Conservation (phyloP, 306 rosid genomes). For the Casuarina cunninghamiana region DNA sequence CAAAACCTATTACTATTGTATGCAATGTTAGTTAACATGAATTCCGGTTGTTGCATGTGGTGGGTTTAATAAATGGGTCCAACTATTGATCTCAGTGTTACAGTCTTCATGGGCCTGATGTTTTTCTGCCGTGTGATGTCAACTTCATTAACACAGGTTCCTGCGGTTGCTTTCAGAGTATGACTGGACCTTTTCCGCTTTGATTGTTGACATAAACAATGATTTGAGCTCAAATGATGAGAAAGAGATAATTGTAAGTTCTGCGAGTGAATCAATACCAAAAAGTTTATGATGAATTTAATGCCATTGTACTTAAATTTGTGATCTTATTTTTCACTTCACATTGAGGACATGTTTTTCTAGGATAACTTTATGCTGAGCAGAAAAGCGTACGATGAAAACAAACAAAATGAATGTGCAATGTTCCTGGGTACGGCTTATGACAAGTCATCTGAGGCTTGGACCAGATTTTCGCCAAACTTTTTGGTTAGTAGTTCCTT, state of each 20-base stretch:
- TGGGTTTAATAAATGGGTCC: neutral
- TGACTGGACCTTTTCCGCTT: conserved; percentile 81
- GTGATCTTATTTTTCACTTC: neutral
- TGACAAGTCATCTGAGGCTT: conserved; percentile 81
- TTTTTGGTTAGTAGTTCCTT: conserved; percentile 46
- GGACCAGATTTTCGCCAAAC: conserved; percentile 82
- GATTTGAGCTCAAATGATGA: conserved; percentile 51
- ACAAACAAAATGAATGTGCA: conserved; percentile 41
- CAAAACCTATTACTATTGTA: neutral
- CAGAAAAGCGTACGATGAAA: conserved; percentile 62
- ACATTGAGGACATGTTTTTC: conserved; percentile 22
- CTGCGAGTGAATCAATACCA: conserved; percentile 9
- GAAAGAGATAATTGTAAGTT: conserved; percentile 81
- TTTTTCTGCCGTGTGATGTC: conserved; percentile 10
- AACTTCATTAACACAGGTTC: conserved; percentile 59
- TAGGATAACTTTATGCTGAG: conserved; percentile 67
- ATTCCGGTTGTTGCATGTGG: neutral
- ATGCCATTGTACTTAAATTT: conserved; percentile 12
- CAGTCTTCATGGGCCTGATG: conserved; percentile 19
- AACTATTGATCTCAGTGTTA: conserved; percentile 6
- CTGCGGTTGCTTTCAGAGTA: conserved; percentile 68
- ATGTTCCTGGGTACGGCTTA: conserved; percentile 87
- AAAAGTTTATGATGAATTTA: neutral
- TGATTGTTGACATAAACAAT: conserved; percentile 80
- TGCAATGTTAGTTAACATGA: neutral